A percentile compares a stretch with the other conserved stretches of the same genome.
Evolutionary conservation across 140 eudicot genomes (phyloP).

Genomic region (Bidens hawaiensis): DNA sequence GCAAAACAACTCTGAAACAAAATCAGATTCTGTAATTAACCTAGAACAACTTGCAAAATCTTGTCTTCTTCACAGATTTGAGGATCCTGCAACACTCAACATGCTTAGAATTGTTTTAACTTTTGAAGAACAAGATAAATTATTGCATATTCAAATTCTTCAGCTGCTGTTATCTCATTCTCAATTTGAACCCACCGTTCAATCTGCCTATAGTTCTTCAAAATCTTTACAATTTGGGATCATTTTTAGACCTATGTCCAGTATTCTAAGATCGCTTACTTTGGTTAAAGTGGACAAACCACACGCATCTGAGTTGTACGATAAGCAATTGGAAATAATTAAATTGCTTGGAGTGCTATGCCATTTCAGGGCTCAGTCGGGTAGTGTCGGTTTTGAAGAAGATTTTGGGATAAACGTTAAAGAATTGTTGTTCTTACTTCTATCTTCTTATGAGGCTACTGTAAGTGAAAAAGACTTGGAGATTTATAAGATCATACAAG

Average conservation of each 20-base stretch:
- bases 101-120: slow-evolving; percentile 49
- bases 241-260: slow-evolving; percentile 66
- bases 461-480: slow-evolving; percentile 70
- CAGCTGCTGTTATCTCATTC: slow-evolving; percentile 78
- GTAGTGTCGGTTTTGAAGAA: slow-evolving; percentile 35
- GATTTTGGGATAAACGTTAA: slow-evolving; percentile 49
- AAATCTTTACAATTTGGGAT: slow-evolving; percentile 48
- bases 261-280: slow-evolving; percentile 62
- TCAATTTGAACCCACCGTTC: slow-evolving; percentile 50
- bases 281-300: slow-evolving; percentile 18
- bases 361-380: slow-evolving; percentile 25
- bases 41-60: slow-evolving; percentile 57
- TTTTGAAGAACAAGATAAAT: slow-evolving; percentile 38
- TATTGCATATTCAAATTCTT: slow-evolving; percentile 41
- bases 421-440: slow-evolving; percentile 65
- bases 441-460: slow-evolving; percentile 81
- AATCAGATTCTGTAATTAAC: slow-evolving; percentile 44
- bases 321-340: slow-evolving; percentile 55
- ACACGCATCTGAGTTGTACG: slow-evolving; percentile 21
- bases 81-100: slow-evolving; percentile 50
- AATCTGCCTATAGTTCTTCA: slow-evolving; percentile 30
- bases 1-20: slow-evolving; percentile 26
- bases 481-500: slow-evolving; percentile 56
- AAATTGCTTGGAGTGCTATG: slow-evolving; percentile 65
- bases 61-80: slow-evolving; percentile 73